Evolutionary conservation across 176 grass and related monocot genomes (phyloP).

Genomic region (Cocos nucifera): DNA sequence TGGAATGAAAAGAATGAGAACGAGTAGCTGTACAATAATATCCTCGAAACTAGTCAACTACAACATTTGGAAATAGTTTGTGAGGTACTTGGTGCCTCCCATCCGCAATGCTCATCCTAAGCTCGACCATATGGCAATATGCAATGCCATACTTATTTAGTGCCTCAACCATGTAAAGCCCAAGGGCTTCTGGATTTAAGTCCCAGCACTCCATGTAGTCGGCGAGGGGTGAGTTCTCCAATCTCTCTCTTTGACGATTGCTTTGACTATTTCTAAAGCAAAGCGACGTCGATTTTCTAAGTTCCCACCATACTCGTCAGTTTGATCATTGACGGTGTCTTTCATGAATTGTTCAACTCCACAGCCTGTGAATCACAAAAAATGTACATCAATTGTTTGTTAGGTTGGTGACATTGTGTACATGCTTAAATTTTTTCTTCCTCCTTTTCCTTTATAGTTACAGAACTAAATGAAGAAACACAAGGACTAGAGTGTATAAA

Average conservation of each 20-base stretch:
- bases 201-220: constrained; percentile 21
- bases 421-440: no score
- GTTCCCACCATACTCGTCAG: constrained; percentile 32
- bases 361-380: constrained; percentile 24
- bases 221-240: constrained; percentile 26
- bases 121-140: constrained; percentile 49
- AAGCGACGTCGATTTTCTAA: constrained; percentile 39
- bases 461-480: no score
- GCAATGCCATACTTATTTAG: constrained; percentile 27
- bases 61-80: constrained; percentile 10
- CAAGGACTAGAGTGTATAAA: background rate
- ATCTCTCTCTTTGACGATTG: constrained; percentile 28
- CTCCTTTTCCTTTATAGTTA: no score
- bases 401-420: no score
- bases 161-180: constrained; percentile 35
- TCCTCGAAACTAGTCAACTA: no score
- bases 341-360: constrained; percentile 70
- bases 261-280: constrained; percentile 35
- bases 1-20: no score
- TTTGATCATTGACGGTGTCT: constrained; percentile 31
- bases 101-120: constrained; percentile 23
- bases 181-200: constrained; percentile 35
- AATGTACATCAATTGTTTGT: no score
- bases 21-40: no score
- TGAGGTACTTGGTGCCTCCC: constrained; percentile 16